These are phyloP conservation scores for Nemania sp. DNA, from an alignment of 2,329 filamentous ascomycete species.

Conservation along the genomic window DNA sequence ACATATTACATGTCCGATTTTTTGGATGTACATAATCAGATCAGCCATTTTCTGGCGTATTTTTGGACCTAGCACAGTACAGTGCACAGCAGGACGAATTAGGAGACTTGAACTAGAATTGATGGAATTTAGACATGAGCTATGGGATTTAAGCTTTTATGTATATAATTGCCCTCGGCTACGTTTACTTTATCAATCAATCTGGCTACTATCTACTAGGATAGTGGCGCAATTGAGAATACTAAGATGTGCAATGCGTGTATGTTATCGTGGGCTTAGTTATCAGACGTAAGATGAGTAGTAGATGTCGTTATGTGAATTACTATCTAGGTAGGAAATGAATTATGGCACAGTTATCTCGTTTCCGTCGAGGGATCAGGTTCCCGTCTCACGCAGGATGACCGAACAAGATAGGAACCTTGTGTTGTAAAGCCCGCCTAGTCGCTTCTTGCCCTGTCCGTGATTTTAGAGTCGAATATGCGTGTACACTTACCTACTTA, in stretches of 20 bases:
- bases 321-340: not conserved
- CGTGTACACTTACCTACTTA: too few species aligned
- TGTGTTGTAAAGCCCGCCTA: too few species aligned
- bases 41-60: not conserved
- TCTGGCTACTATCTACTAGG: not conserved
- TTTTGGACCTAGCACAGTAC: conserved; percentile 14
- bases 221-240: not conserved
- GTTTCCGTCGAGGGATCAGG: not conserved
- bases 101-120: conserved; percentile 18
- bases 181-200: not conserved
- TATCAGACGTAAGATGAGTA: not conserved
- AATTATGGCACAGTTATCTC: not conserved
- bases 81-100: conserved; percentile 3
- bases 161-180: conserved; percentile 21
- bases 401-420: too few species aligned
- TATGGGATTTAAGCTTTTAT: conserved; percentile 15
- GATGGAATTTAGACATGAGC: conserved; percentile 8
- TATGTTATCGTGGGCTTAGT: not conserved
- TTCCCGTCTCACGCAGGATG: too few species aligned
- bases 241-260: not conserved
- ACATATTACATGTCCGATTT: conserved; percentile 4
- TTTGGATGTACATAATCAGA: conserved; percentile 22
- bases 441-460: too few species aligned
- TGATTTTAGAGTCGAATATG: too few species aligned
- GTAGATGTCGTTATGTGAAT: not conserved